Evolutionary conservation across 2,329 filamentous ascomycete genomes (phyloP).

Genomic region (Aspergillus pseudotamarii): DNA sequence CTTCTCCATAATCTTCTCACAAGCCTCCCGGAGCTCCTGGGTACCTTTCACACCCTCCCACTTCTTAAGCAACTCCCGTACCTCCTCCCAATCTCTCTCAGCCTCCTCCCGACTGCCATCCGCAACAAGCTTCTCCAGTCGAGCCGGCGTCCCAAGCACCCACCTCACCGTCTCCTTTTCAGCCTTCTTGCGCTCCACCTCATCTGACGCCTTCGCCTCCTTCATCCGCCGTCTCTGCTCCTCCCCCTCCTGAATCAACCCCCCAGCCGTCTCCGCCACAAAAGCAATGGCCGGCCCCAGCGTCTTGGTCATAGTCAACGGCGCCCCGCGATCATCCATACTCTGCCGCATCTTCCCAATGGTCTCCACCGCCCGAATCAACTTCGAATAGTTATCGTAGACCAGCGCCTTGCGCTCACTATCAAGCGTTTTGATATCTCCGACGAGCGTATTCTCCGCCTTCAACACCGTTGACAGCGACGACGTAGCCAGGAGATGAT

Average conservation of each 20-base stretch:
- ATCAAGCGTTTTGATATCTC: constrained; percentile 84
- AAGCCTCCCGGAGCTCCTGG: constrained; percentile 41
- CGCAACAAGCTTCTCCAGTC: constrained; percentile 40
- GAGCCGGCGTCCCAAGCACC: constrained; percentile 46
- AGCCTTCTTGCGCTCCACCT: constrained; percentile 22
- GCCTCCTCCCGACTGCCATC: constrained; percentile 45
- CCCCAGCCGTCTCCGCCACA: constrained; percentile 47
- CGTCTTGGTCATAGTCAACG: constrained; percentile 51
- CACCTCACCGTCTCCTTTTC: constrained; percentile 50
- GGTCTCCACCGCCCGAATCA: constrained; percentile 95
- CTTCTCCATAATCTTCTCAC: constrained; percentile 41
- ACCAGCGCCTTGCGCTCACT: constrained; percentile 96
- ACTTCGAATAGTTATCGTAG: constrained; percentile 97
- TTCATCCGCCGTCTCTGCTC: constrained; percentile 34
- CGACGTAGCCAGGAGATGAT: constrained; percentile 44
- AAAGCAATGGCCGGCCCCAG: constrained; percentile 46
- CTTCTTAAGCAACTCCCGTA: constrained; percentile 41
- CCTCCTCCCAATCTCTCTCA: constrained; percentile 46
- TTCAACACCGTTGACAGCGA: constrained; percentile 48
- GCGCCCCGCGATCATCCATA: constrained; percentile 49
- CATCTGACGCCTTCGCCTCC: constrained; percentile 26
- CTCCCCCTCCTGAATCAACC: constrained; percentile 44
- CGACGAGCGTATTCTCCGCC: constrained; percentile 49
- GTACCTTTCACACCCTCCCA: constrained; percentile 50
- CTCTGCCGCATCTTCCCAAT: constrained; percentile 70